phyloP scores from a whole-genome alignment of 2,329 filamentous ascomycete species.

The Harringtonia aguacate region DNA sequence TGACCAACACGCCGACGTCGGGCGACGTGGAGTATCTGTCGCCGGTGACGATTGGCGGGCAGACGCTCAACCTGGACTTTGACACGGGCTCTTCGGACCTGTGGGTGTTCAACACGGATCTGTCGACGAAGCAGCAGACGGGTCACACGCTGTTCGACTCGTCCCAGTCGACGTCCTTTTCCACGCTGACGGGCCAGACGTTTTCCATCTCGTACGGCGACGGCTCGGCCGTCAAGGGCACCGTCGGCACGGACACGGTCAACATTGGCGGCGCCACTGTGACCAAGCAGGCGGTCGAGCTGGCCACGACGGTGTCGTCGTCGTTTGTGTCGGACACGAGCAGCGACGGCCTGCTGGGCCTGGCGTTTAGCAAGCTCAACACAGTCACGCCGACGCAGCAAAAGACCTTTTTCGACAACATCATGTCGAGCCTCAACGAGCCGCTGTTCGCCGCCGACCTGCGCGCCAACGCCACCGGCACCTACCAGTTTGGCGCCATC shows the following conservation, averaged over 20 bases:
- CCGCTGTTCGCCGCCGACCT: slow-evolving; percentile 65
- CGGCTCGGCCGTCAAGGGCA: slow-evolving; percentile 48
- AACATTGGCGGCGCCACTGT: slow-evolving; percentile 55
- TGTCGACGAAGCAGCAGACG: slow-evolving; percentile 30
- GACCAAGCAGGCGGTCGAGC: slow-evolving; percentile 52
- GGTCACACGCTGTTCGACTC: slow-evolving; percentile 37
- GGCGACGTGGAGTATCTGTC: slow-evolving; percentile 62
- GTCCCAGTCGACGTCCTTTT: slow-evolving; percentile 22
- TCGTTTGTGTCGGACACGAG: slow-evolving; percentile 48
- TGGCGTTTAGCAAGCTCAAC: slow-evolving; percentile 56
- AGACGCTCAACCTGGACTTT: slow-evolving; percentile 59
- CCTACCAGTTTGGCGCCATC: slow-evolving; percentile 66
- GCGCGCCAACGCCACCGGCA: slow-evolving; percentile 45
- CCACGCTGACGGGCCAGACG: slow-evolving; percentile 27
- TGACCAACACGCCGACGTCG: slow-evolving; percentile 52
- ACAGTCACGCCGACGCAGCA: slow-evolving; percentile 50
- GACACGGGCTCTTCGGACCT: slow-evolving; percentile 68
- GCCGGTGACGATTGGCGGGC: slow-evolving; percentile 58
- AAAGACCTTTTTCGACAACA: slow-evolving; percentile 65
- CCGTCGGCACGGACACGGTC: slow-evolving; percentile 58
- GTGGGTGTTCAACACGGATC: slow-evolving; percentile 59
- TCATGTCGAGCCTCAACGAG: slow-evolving; percentile 46
- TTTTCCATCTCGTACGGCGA: slow-evolving; percentile 64
- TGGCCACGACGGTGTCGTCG: slow-evolving; percentile 47
- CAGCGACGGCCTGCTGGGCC: slow-evolving; percentile 59